Percentiles rank a stretch among this genome's conserved stretches.
These are phyloP conservation scores for Myrmaecium sp. DNA, from an alignment of 2,329 filamentous ascomycete genomes.

Conservation along the genomic window DNA sequence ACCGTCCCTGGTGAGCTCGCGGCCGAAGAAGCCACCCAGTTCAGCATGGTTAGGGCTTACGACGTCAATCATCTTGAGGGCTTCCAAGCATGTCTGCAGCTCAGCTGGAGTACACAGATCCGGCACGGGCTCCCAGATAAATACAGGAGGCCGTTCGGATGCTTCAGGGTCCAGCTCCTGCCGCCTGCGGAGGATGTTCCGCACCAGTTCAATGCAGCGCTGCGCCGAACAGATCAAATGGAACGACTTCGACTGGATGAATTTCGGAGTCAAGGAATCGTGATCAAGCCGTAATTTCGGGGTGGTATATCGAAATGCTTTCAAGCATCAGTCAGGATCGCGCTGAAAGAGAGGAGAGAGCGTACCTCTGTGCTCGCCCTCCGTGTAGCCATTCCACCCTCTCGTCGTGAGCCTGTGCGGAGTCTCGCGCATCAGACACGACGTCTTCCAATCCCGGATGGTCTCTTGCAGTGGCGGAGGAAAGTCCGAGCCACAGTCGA, in stretches of 20 bases:
- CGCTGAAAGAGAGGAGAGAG: conserved; percentile 1
- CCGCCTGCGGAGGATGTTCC: conserved; percentile 45
- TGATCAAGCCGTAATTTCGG: conserved; percentile 70
- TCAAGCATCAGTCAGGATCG: background rate
- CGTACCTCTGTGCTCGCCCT: conserved; percentile 43
- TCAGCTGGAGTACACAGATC: conserved; percentile 63
- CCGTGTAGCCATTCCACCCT: conserved; percentile 81
- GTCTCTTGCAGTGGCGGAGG: conserved; percentile 45
- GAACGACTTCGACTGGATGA: conserved; percentile 61
- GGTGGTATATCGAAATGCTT: conserved; percentile 71
- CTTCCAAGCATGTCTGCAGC: conserved; percentile 33
- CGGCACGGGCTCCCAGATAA: conserved; percentile 93
- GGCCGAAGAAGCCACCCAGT: conserved; percentile 69
- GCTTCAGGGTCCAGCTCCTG: conserved; percentile 12
- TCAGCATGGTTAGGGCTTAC: conserved; percentile 76
- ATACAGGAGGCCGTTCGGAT: conserved; percentile 36
- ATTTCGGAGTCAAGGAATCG: conserved; percentile 45
- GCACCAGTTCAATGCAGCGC: conserved; percentile 60
- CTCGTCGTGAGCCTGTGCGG: conserved; percentile 60
- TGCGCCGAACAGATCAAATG: conserved; percentile 73
- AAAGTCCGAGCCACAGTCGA: conserved; percentile 82
- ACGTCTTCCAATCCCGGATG: conserved; percentile 62
- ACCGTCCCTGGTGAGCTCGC: conserved; percentile 11
- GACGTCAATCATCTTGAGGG: conserved; percentile 38
- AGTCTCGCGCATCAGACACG: conserved; percentile 50